phyloP scores from a whole-genome alignment of 352 stramenopile species.

The Peronosclerospora sorghi region DNA sequence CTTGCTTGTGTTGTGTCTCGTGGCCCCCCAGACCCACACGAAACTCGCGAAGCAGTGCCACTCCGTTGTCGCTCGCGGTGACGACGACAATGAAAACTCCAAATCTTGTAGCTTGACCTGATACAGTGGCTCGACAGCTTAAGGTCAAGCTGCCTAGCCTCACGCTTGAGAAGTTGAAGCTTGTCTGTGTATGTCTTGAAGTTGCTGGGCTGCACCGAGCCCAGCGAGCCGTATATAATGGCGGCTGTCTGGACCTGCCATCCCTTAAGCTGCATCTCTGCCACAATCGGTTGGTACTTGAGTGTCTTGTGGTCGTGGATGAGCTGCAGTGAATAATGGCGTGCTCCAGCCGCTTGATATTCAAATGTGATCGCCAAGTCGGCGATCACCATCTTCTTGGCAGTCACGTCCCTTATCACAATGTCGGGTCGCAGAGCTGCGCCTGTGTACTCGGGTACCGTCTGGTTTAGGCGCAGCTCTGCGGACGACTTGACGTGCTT shows the following conservation, averaged over 20 bases:
- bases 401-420: not conserved
- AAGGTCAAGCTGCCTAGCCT: no score
- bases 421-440: conserved; percentile 5
- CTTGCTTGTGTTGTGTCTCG: no score
- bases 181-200: not conserved
- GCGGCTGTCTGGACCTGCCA: not conserved
- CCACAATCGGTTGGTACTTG: not conserved
- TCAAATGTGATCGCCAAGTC: not conserved
- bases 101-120: no score
- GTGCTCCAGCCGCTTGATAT: not conserved
- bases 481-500: not conserved
- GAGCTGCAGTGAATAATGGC: not conserved
- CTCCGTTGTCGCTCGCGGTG: no score
- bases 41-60: no score
- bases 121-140: no score
- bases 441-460: not conserved
- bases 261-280: not conserved
- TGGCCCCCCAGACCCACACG: no score
- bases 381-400: not conserved
- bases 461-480: conserved; percentile 9
- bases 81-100: no score
- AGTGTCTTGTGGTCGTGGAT: not conserved
- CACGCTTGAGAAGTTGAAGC: not conserved
- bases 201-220: not conserved
- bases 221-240: not conserved